Evolutionary conservation across 192 early-diverging fungal genomes (phyloP).

Genomic region (Helicostylum pulchrum): DNA sequence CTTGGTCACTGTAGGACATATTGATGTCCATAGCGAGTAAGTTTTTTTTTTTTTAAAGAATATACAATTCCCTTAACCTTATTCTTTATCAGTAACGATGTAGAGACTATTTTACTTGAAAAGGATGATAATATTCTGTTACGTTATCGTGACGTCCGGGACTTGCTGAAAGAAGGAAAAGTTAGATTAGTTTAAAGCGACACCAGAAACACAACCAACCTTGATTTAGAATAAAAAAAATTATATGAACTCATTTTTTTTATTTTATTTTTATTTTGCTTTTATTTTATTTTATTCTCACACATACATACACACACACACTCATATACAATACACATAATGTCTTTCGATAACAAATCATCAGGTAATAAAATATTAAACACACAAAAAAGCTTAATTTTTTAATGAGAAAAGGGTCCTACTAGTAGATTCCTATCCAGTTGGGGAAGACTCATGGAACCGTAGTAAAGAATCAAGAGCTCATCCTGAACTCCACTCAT

Average conservation of each 20-base stretch:
- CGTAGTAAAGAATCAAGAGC: background rate
- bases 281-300: too few species aligned
- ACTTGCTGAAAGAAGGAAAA: constrained; percentile 39
- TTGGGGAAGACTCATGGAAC: constrained; percentile 10
- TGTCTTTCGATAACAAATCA: too few species aligned
- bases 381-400: too few species aligned
- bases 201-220: constrained; percentile 2
- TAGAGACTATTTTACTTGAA: constrained; percentile 13
- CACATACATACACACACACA: too few species aligned
- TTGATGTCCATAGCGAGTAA: background rate
- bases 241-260: too few species aligned
- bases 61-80: background rate
- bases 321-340: too few species aligned
- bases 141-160: constrained; percentile 44
- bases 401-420: background rate
- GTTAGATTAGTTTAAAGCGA: constrained; percentile 51
- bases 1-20: constrained; percentile 45
- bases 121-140: constrained; percentile 51
- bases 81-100: background rate
- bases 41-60: background rate
- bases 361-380: too few species aligned
- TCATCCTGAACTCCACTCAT: constrained; percentile 5
- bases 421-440: background rate
- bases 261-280: too few species aligned
- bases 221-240: too few species aligned